phyloP scores from a whole-genome alignment of 768 basidiomycete genomes.

The Candolleomyces eurysporus region DNA sequence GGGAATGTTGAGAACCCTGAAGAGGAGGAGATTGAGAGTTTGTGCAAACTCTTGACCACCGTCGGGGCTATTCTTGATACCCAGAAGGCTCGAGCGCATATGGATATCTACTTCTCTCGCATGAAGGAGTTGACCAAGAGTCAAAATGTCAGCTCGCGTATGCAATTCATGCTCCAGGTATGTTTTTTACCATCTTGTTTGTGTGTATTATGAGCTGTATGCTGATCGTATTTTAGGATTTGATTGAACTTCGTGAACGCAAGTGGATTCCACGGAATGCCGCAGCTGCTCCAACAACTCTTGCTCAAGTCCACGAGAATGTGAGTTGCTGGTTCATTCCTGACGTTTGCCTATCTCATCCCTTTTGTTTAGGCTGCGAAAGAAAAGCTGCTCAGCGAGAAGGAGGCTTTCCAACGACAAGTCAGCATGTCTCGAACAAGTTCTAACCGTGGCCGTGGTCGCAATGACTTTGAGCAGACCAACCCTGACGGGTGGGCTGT shows the following conservation, averaged over 20 bases:
- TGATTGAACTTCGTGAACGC: conserved; percentile 82
- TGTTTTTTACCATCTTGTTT: no score
- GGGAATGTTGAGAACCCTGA: conserved; percentile 93
- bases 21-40: conserved; percentile 95
- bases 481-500: conserved; percentile 90
- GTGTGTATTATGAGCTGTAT: neutral
- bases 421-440: conserved; percentile 87
- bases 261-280: conserved; percentile 76
- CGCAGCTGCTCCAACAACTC: conserved; percentile 78
- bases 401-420: conserved; percentile 56
- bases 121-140: conserved; percentile 84
- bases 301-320: conserved; percentile 84
- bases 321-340: conserved; percentile 44
- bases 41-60: conserved; percentile 90
- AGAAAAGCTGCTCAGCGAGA: conserved; percentile 69
- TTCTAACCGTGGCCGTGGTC: conserved; percentile 81
- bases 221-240: conserved; percentile 54
- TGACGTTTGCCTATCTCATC: conserved; percentile 7
- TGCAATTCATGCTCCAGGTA: conserved; percentile 96
- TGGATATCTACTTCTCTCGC: conserved; percentile 91
- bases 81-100: conserved; percentile 74
- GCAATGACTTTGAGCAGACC: conserved; percentile 53
- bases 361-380: conserved; percentile 61
- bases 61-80: conserved; percentile 85
- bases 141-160: conserved; percentile 74